Percentiles rank a stretch among this genome's conserved stretches.
phyloP scores from a whole-genome alignment of 1,284 basidiomycete species.

The Ganoderma multipileum region DNA sequence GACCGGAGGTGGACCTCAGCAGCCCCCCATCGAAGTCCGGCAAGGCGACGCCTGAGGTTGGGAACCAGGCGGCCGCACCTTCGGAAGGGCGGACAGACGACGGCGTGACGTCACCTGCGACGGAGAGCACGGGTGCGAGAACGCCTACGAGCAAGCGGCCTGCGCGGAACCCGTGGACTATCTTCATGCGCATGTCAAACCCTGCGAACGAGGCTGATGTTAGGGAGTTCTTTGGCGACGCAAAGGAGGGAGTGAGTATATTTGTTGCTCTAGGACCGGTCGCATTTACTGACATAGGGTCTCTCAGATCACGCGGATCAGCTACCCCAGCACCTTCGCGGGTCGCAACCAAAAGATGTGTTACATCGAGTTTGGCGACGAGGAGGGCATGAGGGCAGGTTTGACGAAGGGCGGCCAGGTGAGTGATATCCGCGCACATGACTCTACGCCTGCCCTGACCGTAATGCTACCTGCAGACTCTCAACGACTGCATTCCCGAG shows the following conservation, averaged over 20 bases:
- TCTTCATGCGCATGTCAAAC: conserved; percentile 78
- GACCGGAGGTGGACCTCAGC: conserved; percentile 30
- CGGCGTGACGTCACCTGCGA: conserved; percentile 55
- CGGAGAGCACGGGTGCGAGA: conserved; percentile 65
- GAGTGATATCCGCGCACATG: conserved; percentile 28
- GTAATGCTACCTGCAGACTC: conserved; percentile 52
- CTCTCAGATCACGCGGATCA: conserved; percentile 73
- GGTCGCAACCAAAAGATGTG: conserved; percentile 65
- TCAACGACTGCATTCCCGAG: conserved; percentile 68
- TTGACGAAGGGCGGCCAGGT: conserved; percentile 78
- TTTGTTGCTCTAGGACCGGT: conserved; percentile 8
- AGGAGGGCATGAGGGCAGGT: conserved; percentile 81
- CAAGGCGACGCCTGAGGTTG: conserved; percentile 49
- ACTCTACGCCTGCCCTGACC: not conserved
- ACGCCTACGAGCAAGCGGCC: conserved; percentile 70
- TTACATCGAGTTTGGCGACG: conserved; percentile 89
- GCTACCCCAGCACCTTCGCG: conserved; percentile 60
- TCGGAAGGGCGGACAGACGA: conserved; percentile 48
- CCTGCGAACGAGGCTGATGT: conserved; percentile 73
- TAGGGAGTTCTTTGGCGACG: conserved; percentile 77
- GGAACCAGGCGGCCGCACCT: conserved; percentile 29
- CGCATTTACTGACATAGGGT: conserved; percentile 1
- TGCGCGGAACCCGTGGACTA: conserved; percentile 81
- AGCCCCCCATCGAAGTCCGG: conserved; percentile 44
- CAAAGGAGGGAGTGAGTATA: conserved; percentile 62